Conservation (phyloP, 441 rosid genomes). For the Pelargonium cotyledonis region DNA sequence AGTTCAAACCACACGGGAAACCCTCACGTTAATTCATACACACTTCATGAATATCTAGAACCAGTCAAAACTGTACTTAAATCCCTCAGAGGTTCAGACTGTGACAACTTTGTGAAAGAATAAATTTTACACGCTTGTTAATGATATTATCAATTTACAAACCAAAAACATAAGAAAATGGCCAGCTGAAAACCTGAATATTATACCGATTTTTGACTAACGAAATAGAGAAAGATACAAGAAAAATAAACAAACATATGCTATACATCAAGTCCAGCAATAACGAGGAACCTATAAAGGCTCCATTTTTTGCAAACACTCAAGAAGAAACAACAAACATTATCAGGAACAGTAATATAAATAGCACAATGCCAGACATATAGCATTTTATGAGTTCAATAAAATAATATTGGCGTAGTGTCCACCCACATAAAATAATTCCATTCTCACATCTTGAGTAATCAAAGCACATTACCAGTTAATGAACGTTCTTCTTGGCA, state of each 20-base stretch:
- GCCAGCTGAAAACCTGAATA: background rate
- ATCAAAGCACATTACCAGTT: constrained; percentile 73
- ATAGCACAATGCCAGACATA: constrained; percentile 2
- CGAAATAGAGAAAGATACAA: background rate
- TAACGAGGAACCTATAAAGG: constrained; percentile 2
- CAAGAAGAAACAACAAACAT: background rate
- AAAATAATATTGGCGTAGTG: background rate
- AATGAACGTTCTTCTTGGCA: constrained; percentile 87
- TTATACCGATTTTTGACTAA: background rate
- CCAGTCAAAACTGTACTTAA: constrained; percentile 5
- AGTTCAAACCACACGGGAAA: constrained; percentile 59
- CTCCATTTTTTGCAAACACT: background rate
- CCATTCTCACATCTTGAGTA: constrained; percentile 12
- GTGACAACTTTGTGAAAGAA: background rate
- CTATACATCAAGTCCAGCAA: background rate
- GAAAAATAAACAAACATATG: constrained; percentile 3
- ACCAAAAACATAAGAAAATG: background rate
- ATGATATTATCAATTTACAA: constrained; percentile 2
- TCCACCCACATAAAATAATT: constrained; percentile 11
- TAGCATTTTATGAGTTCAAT: background rate
- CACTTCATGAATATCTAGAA: constrained; percentile 13
- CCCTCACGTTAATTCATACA: constrained; percentile 41
- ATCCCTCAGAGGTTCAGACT: background rate
- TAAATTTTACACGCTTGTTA: background rate
- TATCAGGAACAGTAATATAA: background rate